Base-by-base conservation (phyloP, 192 early-diverging fungal genomes). In the Umbelopsis sp. region DNA sequence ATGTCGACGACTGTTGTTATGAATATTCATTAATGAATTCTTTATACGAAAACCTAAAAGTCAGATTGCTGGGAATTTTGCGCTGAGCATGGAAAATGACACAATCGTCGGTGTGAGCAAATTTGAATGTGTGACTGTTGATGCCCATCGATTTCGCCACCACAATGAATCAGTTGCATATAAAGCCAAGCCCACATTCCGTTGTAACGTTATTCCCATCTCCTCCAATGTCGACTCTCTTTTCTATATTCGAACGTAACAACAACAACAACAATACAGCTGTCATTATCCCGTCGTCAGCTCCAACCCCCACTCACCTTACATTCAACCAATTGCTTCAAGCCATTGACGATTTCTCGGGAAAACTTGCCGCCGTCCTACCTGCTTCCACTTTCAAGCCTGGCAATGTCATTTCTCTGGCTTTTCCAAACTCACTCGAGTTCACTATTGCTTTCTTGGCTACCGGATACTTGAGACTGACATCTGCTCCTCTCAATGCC, bases 401-500 rank as follows among this genome's bases (percentile, higher is more conserved):
- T 14, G 81, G 78, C 32, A 71, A 74, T 26, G 80, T 81, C 3
- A 66, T 92, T 16, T 84, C 89, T 24, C 83, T 87, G 50, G 70
- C 85, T 22, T 77, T 90, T 71, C 90, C 91, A 34, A 95, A 93
- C 75, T 87, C 87, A 0, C 74, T 94, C 3, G 85, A 88, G 67
- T 90, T 88, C 66, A 74, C 90, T 25, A 76, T 90, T 11, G 79
- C 85, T 32, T 94, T 95, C 67, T 81, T 95, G 44, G 92, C 84
- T 21, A 84, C 82, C 17, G 83, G 86, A 0, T 76, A 86, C 9
- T 73, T 85, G 76, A 86, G 89, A 59, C 80, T 87, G 71, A 80
- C 87, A 3, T 87, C 91, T 4, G 89, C 92, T 43, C 93, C 93
- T 36, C 80, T 95, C 22, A 92, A 94, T 71, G 83, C 90, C 11